These are phyloP conservation scores for Alloteropsis semialata DNA, from an alignment of 176 grass and related monocot genomes.

Conservation along the genomic window DNA sequence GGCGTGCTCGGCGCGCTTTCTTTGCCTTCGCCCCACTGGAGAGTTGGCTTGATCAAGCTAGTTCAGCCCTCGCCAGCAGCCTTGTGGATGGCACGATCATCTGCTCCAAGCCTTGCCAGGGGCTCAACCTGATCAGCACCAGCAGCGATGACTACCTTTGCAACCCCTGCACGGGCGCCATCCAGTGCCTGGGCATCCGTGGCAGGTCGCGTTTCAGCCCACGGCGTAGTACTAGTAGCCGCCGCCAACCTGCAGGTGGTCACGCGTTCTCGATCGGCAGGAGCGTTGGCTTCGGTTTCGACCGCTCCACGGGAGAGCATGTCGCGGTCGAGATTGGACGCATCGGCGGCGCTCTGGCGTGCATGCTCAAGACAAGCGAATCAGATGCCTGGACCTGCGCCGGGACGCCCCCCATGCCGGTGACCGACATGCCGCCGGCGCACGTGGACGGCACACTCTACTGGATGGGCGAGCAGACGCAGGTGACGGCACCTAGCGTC, in stretches of 20 bases:
- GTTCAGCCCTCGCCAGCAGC: background rate
- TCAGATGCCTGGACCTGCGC: background rate
- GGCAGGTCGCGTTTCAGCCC: background rate
- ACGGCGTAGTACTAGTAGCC: too few species aligned
- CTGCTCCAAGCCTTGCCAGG: slow-evolving; percentile 25
- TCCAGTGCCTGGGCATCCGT: background rate
- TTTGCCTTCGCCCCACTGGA: background rate
- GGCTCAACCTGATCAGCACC: slow-evolving; percentile 23
- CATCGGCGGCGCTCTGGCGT: background rate
- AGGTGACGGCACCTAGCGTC: too few species aligned
- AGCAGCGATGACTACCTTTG: slow-evolving; percentile 4
- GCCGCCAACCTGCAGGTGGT: too few species aligned
- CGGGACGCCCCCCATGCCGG: background rate
- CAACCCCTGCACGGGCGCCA: slow-evolving; percentile 7
- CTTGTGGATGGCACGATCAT: background rate
- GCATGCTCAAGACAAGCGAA: background rate
- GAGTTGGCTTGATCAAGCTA: background rate
- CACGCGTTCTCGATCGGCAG: too few species aligned
- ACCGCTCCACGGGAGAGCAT: background rate
- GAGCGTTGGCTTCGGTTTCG: background rate
- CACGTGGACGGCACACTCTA: slow-evolving; percentile 17
- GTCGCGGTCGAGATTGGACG: slow-evolving; percentile 19
- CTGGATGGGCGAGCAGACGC: background rate
- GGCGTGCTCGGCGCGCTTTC: background rate
- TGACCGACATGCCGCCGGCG: slow-evolving; percentile 11